A percentile compares a stretch with the other conserved stretches of the same genome.
Conservation (phyloP, 2,329 filamentous ascomycete species). For the Claviceps africana region DNA sequence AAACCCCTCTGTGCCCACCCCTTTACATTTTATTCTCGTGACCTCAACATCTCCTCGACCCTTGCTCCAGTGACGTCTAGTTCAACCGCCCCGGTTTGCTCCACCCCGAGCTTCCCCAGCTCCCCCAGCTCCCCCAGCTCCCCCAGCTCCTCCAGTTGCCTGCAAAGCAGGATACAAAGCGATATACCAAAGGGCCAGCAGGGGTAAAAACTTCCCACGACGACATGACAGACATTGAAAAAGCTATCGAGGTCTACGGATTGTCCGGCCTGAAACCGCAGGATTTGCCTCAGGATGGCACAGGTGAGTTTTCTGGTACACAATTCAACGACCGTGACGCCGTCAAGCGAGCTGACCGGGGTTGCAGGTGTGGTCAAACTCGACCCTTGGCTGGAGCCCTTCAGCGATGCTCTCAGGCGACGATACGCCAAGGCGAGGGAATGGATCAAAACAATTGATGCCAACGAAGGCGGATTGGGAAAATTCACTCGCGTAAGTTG, state of each 20-base stretch:
- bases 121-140: not conserved
- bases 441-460: conserved; percentile 75
- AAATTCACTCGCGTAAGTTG: conserved; percentile 67
- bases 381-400: conserved; percentile 82
- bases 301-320: conserved; percentile 35
- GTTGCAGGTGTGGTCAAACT: conserved; percentile 64
- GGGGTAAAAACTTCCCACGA: not conserved
- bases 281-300: conserved; percentile 52
- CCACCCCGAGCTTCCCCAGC: not conserved
- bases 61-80: not conserved
- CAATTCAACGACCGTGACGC: not conserved
- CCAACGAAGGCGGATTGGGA: conserved; percentile 75
- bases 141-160: not conserved
- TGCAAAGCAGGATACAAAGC: not conserved
- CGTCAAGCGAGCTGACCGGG: conserved; percentile 3
- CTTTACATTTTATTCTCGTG: not conserved
- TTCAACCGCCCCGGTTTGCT: not conserved
- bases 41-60: not conserved
- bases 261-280: conserved; percentile 26
- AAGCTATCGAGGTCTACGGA: conserved; percentile 2
- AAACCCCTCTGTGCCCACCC: no score
- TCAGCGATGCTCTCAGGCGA: conserved; percentile 59
- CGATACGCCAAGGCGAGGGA: conserved; percentile 67
- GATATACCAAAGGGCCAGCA: not conserved
- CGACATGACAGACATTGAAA: conserved; percentile 5